Percentiles rank a stretch among this genome's conserved stretches.
These are phyloP conservation scores for Chenopodium album DNA, from an alignment of 148 eudicot species.

Conservation along the genomic window DNA sequence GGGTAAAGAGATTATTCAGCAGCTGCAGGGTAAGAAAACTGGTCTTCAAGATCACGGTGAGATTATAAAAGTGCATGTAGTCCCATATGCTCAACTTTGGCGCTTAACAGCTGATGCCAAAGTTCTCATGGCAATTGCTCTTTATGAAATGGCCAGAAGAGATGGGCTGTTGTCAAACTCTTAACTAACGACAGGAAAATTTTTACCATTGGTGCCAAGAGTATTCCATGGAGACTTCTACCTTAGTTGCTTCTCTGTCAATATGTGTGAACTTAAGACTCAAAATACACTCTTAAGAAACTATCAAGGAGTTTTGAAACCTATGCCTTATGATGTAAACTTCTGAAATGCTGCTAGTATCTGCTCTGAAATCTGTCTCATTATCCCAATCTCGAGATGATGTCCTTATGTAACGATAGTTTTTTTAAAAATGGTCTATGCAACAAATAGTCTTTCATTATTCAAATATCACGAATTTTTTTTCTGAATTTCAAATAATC, in stretches of 20 bases:
- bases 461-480: too few species aligned
- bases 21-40: conserved; percentile 78
- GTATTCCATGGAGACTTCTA: background rate
- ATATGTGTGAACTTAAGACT: too few species aligned
- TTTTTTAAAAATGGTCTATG: too few species aligned
- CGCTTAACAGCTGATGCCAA: conserved; percentile 86
- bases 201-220: background rate
- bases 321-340: background rate
- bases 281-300: background rate
- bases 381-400: background rate
- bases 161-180: conserved; percentile 52
- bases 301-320: background rate
- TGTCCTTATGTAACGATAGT: too few species aligned
- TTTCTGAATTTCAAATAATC: background rate
- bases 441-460: too few species aligned
- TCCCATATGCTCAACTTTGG: conserved; percentile 81
- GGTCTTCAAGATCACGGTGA: conserved; percentile 91
- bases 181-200: background rate
- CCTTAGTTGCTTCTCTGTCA: background rate
- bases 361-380: background rate
- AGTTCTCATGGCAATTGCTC: conserved; percentile 75
- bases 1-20: conserved; percentile 52
- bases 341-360: background rate
- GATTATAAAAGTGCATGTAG: conserved; percentile 74
- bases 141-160: conserved; percentile 87